phyloP scores from a whole-genome alignment of 352 stramenopile genomes.

The Elongisporangium anandrum region DNA sequence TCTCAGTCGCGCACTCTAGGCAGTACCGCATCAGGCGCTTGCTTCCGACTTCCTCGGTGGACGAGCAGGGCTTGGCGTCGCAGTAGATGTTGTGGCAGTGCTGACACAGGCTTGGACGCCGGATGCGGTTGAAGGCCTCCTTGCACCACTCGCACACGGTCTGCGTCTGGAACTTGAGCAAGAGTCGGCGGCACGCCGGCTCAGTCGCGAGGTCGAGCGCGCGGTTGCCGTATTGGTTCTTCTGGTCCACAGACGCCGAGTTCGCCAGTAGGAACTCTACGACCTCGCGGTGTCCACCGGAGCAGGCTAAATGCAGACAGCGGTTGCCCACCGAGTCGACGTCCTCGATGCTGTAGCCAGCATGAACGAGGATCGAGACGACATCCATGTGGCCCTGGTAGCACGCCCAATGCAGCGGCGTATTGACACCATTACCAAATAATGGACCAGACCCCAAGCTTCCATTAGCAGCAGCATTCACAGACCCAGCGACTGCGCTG shows the following conservation, averaged over 20 bases:
- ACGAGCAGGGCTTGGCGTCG: slow-evolving; percentile 73
- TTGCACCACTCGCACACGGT: slow-evolving; percentile 73
- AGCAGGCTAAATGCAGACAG: slow-evolving; percentile 69
- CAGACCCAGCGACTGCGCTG: slow-evolving; percentile 3
- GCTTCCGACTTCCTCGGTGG: slow-evolving; percentile 12
- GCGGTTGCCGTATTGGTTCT: slow-evolving; percentile 77
- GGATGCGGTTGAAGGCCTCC: slow-evolving; percentile 61
- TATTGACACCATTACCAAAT: slow-evolving; percentile 41
- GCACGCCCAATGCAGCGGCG: slow-evolving; percentile 82
- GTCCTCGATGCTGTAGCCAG: slow-evolving; percentile 63
- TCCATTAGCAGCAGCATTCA: slow-evolving; percentile 6
- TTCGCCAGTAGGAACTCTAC: slow-evolving; percentile 71
- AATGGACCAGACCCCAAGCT: background rate
- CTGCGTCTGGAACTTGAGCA: slow-evolving; percentile 59
- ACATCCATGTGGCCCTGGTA: slow-evolving; percentile 76
- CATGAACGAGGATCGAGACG: slow-evolving; percentile 59
- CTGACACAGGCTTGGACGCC: slow-evolving; percentile 67
- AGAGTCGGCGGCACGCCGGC: slow-evolving; percentile 43
- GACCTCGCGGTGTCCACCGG: slow-evolving; percentile 55
- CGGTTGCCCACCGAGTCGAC: slow-evolving; percentile 67
- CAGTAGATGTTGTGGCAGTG: slow-evolving; percentile 80
- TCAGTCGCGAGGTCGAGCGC: slow-evolving; percentile 71
- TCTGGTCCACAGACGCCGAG: slow-evolving; percentile 43
- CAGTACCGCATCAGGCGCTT: slow-evolving; percentile 53
- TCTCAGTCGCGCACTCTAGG: slow-evolving; percentile 69